phyloP scores from a whole-genome alignment of 83 land plant genomes.

The Picea abies region DNA sequence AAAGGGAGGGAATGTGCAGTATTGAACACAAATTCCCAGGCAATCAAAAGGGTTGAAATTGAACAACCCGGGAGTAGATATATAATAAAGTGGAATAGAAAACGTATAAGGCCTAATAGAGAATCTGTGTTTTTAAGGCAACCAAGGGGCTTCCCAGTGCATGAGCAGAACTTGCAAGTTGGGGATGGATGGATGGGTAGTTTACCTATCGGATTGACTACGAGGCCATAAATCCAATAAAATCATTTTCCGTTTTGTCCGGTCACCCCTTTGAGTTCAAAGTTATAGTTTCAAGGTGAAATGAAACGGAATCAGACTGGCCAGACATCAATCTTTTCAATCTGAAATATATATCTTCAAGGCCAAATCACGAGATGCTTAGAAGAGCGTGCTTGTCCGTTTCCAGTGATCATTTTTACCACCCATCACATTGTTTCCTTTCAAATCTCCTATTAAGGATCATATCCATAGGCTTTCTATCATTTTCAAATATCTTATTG shows the following conservation, averaged over 20 bases:
- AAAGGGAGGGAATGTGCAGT: too few species aligned
- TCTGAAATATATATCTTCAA: neutral
- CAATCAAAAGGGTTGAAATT: too few species aligned
- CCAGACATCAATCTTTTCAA: neutral
- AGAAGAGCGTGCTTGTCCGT: neutral
- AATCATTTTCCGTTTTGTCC: neutral
- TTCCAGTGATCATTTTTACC: constrained; percentile 1
- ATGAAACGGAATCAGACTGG: neutral
- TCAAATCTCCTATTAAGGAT: too few species aligned
- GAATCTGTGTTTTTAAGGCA: neutral
- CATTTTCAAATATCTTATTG: too few species aligned
- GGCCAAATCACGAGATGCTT: constrained; percentile 10
- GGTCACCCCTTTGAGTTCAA: too few species aligned
- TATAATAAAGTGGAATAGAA: neutral
- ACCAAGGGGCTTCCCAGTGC: neutral
- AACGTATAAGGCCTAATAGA: too few species aligned
- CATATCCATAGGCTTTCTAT: too few species aligned
- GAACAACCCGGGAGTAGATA: neutral
- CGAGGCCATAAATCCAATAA: neutral
- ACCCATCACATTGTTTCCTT: neutral
- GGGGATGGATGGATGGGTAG: neutral
- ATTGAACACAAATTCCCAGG: too few species aligned
- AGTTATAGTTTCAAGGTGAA: neutral
- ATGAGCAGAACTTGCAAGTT: neutral
- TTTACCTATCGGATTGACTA: constrained; percentile 1